Percentiles rank a stretch among this genome's conserved stretches.
Conservation (phyloP, 2,329 filamentous ascomycete species). For the Calonectria multiphialidica region DNA sequence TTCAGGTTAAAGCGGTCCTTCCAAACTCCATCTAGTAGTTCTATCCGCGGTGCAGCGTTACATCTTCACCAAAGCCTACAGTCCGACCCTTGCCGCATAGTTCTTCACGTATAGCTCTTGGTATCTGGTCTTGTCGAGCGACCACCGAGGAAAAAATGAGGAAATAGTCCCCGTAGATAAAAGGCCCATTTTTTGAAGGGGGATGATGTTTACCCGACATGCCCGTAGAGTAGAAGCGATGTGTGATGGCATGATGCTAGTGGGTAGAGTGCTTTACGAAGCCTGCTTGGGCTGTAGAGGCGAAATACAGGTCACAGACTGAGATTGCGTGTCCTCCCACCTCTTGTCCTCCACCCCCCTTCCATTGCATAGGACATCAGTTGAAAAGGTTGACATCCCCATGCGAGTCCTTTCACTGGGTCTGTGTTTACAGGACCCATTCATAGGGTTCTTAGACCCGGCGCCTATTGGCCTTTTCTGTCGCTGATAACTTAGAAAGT, state of each 20-base stretch:
- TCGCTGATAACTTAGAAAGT: background rate
- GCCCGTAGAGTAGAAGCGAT: background rate
- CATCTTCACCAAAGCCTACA: background rate
- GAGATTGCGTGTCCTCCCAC: background rate
- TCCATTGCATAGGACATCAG: background rate
- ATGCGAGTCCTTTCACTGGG: background rate
- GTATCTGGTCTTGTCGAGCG: background rate
- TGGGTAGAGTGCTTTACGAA: background rate
- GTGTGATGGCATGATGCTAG: background rate
- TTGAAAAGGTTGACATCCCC: slow-evolving; percentile 7
- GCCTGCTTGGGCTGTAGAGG: background rate
- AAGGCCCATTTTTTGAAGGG: background rate
- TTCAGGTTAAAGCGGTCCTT: background rate
- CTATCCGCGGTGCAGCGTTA: slow-evolving; percentile 5
- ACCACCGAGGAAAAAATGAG: background rate
- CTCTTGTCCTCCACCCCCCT: background rate
- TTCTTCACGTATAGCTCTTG: slow-evolving; percentile 1
- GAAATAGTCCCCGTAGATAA: background rate
- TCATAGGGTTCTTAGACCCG: background rate
- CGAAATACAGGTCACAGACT: background rate
- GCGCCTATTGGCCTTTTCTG: background rate
- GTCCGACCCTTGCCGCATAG: background rate
- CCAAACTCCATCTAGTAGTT: background rate
- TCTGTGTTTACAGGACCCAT: slow-evolving; percentile 4
- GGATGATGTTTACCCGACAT: background rate